Base-by-base conservation (phyloP, 768 basidiomycete genomes). In the Pholiota microspora region DNA sequence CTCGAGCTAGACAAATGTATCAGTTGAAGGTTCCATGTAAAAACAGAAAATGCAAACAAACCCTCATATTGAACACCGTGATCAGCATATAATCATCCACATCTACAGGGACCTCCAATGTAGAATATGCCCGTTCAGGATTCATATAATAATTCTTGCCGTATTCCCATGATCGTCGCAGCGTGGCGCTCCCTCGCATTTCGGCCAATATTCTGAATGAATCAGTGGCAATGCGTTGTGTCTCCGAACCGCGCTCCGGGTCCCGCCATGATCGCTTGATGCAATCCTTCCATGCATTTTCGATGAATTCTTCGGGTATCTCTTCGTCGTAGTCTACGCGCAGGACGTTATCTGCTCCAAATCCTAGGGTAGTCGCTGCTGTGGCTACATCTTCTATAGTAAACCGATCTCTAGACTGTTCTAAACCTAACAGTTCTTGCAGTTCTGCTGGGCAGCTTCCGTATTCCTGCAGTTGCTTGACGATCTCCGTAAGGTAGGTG, bases 11-110 rank as follows among this genome's bases (percentile, higher is more conserved):
- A 42, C 7, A 46, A 4, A 16, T 51, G 23, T 24, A 38, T 35
- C 8, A 32, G 56, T 13, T 27, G 32, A 7, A 55, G 24, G 24
- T 38, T 23, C 40, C 4, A 24, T 21, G 12, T 34, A 31, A 8
- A 5, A 24, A 29, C 4, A 6, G 29, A 12, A 31, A 8, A 45
- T n/a, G 2, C 29, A n/a, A 51, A 51, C 48, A 49, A 49, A 90
- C 91, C 73, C 91, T 72, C 78, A 94, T 77, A 40, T 73, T 66
- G 65, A 78, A 92, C 7, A 92, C 79, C 4, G 84, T 86, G 59
- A 90, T 76, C 27, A 94, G 66, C 81, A 90, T 88, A n/a, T 76
- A 70, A 42, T 94, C 92, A 38, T 89, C 88, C 8, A 85, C 79
- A n/a, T 86, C 86, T 51, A 73, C 70, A 6, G 86, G 83, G 24